phyloP scores from a whole-genome alignment of 805 yeast genomes.

The Priceomyces fermenticarens region DNA sequence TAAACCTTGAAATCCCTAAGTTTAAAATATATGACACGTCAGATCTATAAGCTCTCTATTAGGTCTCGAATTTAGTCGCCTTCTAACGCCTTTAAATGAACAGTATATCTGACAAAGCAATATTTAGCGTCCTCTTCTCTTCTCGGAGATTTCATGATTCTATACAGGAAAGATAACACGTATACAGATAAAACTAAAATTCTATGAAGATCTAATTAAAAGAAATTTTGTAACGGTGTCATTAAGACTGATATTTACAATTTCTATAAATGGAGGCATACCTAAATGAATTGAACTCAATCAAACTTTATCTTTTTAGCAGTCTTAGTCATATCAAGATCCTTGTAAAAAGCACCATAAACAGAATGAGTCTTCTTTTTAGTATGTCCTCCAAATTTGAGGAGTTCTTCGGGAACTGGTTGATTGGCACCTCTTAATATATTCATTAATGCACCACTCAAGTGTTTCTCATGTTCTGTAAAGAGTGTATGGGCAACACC shows the following conservation, averaged over 20 bases:
- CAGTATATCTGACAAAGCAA: too few relatives aligned
- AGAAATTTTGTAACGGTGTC: background rate
- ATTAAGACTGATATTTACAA: background rate
- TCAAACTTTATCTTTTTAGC: constrained; percentile 90
- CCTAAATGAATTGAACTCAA: constrained; percentile 13
- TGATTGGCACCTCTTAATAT: constrained; percentile 92
- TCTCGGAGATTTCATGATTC: too few relatives aligned
- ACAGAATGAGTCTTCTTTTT: constrained; percentile 96
- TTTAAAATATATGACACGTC: too few relatives aligned
- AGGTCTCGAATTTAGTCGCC: too few relatives aligned
- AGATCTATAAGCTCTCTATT: too few relatives aligned
- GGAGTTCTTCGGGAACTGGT: constrained; percentile 89
- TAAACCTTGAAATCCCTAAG: too few relatives aligned
- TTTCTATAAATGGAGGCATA: background rate
- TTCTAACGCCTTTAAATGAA: too few relatives aligned
- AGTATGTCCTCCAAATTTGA: constrained; percentile 96
- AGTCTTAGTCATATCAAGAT: constrained; percentile 78
- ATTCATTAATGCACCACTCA: constrained; percentile 91
- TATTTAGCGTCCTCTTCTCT: too few relatives aligned
- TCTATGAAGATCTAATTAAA: constrained; percentile 6
- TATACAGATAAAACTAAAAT: background rate
- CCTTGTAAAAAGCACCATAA: constrained; percentile 97
- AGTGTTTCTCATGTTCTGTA: constrained; percentile 95
- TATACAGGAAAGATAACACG: too few relatives aligned
- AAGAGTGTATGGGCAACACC: constrained; percentile 95